A percentile compares a stretch with the other conserved stretches of the same genome.
Conservation (phyloP, 2,329 filamentous ascomycete genomes). For the Fusarium scirpi region DNA sequence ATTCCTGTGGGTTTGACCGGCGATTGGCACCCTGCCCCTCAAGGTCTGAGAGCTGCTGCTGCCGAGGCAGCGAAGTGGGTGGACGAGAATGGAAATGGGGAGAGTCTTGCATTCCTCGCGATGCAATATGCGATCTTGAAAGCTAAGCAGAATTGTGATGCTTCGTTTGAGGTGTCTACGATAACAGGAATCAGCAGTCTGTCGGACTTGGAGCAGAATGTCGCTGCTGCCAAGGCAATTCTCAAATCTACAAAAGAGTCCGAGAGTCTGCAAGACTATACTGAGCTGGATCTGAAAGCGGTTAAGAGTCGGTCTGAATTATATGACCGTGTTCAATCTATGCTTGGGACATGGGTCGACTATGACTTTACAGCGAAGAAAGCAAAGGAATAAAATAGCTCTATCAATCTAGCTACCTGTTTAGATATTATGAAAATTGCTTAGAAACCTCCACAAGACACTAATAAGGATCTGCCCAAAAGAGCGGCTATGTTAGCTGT, state of each 20-base stretch:
- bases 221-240: background rate
- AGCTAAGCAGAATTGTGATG: background rate
- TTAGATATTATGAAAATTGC: too few relatives aligned
- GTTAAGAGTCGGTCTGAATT: background rate
- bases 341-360: conserved; percentile 4
- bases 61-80: conserved; percentile 9
- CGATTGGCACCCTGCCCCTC: background rate
- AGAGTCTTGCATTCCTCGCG: background rate
- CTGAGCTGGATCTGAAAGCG: background rate
- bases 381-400: background rate
- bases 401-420: background rate
- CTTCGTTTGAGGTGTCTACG: background rate
- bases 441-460: rapidly evolving
- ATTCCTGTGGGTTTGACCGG: background rate
- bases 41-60: background rate
- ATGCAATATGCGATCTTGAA: conserved; percentile 8
- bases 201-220: conserved; percentile 12
- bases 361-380: conserved; percentile 8
- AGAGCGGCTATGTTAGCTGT: background rate
- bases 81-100: background rate
- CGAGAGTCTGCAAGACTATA: background rate
- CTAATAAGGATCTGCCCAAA: too few relatives aligned
- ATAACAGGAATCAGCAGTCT: conserved; percentile 2
- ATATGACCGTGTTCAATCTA: background rate
- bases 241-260: rapidly evolving